phyloP scores from a whole-genome alignment of 208 protist species.

The Trypanosoma platydactyli region DNA sequence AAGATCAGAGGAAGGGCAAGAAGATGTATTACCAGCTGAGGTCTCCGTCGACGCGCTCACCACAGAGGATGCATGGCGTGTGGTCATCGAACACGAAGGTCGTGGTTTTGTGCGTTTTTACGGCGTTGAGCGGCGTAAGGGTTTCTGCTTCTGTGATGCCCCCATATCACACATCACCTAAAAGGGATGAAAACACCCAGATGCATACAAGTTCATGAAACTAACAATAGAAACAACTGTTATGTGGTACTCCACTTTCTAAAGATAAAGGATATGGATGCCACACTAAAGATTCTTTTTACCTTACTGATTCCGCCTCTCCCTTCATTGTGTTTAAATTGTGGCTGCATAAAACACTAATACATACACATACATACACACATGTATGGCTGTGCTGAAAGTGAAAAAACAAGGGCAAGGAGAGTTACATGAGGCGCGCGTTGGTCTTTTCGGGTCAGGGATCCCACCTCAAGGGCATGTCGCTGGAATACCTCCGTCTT shows the following conservation, averaged over 20 bases:
- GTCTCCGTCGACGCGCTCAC: background rate
- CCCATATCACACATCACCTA: constrained; percentile 19
- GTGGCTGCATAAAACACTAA: background rate
- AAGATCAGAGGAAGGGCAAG: background rate
- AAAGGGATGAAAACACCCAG: background rate
- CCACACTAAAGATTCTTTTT: too few relatives aligned
- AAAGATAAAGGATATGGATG: background rate
- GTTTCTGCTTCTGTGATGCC: constrained; percentile 21
- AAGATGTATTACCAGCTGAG: background rate
- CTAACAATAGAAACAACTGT: too few relatives aligned
- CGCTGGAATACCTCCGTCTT: constrained; percentile 49
- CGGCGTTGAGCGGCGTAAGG: constrained; percentile 15
- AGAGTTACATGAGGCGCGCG: constrained; percentile 32
- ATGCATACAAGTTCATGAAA: background rate
- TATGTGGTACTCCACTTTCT: background rate
- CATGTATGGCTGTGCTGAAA: background rate
- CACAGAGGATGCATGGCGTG: constrained; percentile 17
- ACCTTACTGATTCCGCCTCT: too few relatives aligned
- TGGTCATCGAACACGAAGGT: constrained; percentile 30
- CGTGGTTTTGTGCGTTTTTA: constrained; percentile 31
- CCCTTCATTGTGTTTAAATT: too few relatives aligned
- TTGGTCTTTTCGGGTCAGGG: constrained; percentile 86
- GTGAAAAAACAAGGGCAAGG: background rate
- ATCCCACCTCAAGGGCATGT: constrained; percentile 74
- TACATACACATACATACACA: too few relatives aligned